phyloP scores from a whole-genome alignment of 2,329 filamentous ascomycete species.

The Fusarium denticulatum region DNA sequence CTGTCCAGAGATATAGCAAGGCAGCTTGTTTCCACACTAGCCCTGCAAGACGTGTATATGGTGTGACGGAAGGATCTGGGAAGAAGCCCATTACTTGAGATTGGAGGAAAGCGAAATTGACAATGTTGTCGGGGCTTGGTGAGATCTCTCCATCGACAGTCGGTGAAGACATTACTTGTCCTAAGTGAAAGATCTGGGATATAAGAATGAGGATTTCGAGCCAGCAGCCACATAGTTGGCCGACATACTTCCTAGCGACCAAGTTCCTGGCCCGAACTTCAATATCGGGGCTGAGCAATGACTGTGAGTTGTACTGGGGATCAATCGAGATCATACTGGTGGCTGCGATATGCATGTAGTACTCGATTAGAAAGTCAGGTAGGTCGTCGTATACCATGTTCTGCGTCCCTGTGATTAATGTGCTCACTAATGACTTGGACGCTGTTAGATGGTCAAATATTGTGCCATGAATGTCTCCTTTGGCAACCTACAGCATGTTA shows the following conservation, averaged over 20 bases:
- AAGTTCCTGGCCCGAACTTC: constrained; percentile 45
- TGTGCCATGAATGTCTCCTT: constrained; percentile 57
- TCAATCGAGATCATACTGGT: constrained; percentile 59
- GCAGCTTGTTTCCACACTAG: constrained; percentile 57
- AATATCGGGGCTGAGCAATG: constrained; percentile 46
- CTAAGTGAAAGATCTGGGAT: constrained; percentile 54
- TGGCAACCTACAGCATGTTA: constrained; percentile 45
- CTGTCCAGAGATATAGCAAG: constrained; percentile 54
- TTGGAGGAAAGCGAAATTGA: constrained; percentile 56
- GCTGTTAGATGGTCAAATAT: constrained; percentile 58
- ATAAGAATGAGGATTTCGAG: constrained; percentile 51
- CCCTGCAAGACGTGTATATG: constrained; percentile 53
- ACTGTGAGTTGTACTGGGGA: constrained; percentile 42
- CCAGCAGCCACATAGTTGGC: constrained; percentile 53
- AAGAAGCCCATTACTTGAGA: constrained; percentile 53
- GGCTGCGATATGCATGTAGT: constrained; percentile 58
- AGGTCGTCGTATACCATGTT: constrained; percentile 49
- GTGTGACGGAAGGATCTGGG: constrained; percentile 48
- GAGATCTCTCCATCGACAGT: constrained; percentile 41
- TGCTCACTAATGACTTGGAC: constrained; percentile 54
- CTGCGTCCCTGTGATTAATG: constrained; percentile 48
- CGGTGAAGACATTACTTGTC: constrained; percentile 51
- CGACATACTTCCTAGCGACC: constrained; percentile 47
- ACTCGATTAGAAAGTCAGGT: constrained; percentile 58
- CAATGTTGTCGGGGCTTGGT: constrained; percentile 53